These are phyloP conservation scores for Ophiostoma australiae DNA, from an alignment of 2,329 filamentous ascomycete species.

Conservation along the genomic window DNA sequence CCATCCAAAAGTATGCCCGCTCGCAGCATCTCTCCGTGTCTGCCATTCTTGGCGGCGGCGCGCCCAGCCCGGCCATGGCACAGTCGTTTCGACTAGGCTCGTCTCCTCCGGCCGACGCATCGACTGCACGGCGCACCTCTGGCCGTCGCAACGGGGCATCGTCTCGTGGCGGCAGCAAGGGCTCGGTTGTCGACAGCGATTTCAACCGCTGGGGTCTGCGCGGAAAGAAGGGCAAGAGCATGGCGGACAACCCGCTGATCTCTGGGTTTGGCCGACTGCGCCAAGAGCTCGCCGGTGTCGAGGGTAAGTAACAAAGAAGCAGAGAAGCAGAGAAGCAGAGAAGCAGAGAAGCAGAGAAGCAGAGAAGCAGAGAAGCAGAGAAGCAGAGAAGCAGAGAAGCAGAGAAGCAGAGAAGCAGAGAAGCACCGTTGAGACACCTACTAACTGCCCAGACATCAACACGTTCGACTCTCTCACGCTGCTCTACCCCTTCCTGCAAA, in stretches of 20 bases:
- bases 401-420: too few relatives aligned
- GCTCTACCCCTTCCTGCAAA: constrained; percentile 89
- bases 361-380: too few relatives aligned
- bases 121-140: constrained; percentile 15
- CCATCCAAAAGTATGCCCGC: constrained; percentile 94
- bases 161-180: constrained; percentile 51
- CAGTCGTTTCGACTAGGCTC: constrained; percentile 31
- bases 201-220: constrained; percentile 83
- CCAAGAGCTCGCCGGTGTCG: constrained; percentile 79
- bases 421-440: background rate
- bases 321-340: too few relatives aligned
- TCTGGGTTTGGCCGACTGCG: constrained; percentile 87
- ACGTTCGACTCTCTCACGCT: constrained; percentile 84
- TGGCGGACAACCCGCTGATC: constrained; percentile 96
- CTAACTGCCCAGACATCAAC: constrained; percentile 54
- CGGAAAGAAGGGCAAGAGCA: constrained; percentile 92
- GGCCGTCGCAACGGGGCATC: constrained; percentile 14
- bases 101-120: background rate
- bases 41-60: constrained; percentile 76
- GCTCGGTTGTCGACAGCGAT: constrained; percentile 44
- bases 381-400: too few relatives aligned
- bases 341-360: too few relatives aligned
- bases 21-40: constrained; percentile 96
- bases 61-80: constrained; percentile 48
- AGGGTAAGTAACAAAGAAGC: constrained; percentile 41